Evolutionary conservation across 306 rosid species (phyloP).

Genomic region (Senna tora): DNA sequence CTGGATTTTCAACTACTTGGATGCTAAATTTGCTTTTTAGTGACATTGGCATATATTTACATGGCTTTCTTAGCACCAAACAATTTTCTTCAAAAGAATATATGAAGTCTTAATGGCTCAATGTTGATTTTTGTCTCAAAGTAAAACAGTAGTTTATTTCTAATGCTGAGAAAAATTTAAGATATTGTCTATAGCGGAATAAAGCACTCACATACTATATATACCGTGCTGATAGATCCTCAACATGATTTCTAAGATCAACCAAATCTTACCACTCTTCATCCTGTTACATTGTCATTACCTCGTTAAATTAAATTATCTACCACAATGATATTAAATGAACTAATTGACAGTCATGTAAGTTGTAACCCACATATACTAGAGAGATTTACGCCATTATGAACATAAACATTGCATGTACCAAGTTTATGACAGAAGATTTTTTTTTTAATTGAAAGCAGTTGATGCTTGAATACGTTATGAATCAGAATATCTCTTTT

Average conservation of each 20-base stretch:
- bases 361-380: neutral
- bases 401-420: neutral
- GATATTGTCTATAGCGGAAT: neutral
- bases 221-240: neutral
- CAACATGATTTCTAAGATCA: neutral
- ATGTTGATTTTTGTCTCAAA: neutral
- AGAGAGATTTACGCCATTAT: neutral
- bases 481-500: no score
- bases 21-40: neutral
- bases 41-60: neutral
- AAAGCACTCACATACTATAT: neutral
- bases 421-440: neutral
- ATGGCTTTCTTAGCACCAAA: neutral
- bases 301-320: neutral
- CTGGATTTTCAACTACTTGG: no score
- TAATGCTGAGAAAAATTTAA: neutral
- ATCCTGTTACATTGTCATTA: neutral
- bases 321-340: neutral
- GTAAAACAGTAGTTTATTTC: neutral
- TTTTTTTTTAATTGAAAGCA: no score
- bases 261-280: neutral
- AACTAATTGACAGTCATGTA: neutral
- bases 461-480: no score
- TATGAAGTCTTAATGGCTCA: no score
- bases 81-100: no score